Base-by-base conservation (phyloP, 2,329 filamentous ascomycete genomes). In the Periconia sp. region DNA sequence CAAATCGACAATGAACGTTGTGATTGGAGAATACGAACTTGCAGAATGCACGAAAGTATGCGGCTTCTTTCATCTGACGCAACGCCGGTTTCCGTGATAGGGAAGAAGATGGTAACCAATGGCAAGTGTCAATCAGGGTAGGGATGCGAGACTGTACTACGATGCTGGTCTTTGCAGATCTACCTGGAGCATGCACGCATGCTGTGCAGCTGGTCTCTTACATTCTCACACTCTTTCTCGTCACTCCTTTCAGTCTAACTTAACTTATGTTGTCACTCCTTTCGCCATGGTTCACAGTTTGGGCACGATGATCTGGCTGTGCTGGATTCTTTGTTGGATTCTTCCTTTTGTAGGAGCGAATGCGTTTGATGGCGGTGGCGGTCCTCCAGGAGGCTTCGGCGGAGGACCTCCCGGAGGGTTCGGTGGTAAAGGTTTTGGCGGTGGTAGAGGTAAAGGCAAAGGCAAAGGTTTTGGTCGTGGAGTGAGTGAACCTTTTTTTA, bases 261-360 rank as follows among this genome's bases (percentile, higher is more conserved):
- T 38, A 36, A 13, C 26, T 19, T 29, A 48, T 35, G 12, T 43
- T 37, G 13, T 40, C n/a, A 18, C 29, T 44, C 35, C 34, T 30
- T 36, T 39, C 38, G 49, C 22, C 5, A 58, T 58, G 52, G 18
- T 43, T 34, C 13, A 8, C 26, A 42, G 23, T 26, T 15, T 35
- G 23, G 22, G 36, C 42, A 36, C 6, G 23, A 25, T 44, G 29
- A 40, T 48, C 44, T 47, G 47, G 51, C 49, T 59, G 51, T 59
- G 54, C 49, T 57, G 51, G 56, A 47, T 54, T 22, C 21, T 50
- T 12, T 40, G 13, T 50, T 50, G 19, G 7, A 10, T 48, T 46
- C 24, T 51, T 46, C 30, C 46, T 7, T 32, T 43, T 15, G 41
- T 49, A 17, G 31, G 38, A 16, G 45, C 37, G 12, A 36, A 36